A percentile compares a stretch with the other conserved stretches of the same genome.
phyloP scores from a whole-genome alignment of 208 protist genomes.

The Wallacemonas sp. region DNA sequence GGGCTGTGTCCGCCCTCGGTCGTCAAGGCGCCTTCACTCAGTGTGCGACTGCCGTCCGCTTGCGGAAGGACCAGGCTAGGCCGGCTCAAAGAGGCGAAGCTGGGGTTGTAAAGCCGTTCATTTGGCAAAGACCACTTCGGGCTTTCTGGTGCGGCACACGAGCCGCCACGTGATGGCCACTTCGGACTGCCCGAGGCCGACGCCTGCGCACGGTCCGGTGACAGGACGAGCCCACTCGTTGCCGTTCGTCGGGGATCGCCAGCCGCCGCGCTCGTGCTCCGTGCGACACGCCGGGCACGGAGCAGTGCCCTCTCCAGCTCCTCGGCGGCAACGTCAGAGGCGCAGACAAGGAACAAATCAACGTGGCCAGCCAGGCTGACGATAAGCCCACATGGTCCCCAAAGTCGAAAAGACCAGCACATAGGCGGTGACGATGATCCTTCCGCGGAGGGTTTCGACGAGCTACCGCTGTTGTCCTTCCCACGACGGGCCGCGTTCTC shows the following conservation, averaged over 20 bases:
- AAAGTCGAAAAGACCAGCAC: conserved; percentile 36
- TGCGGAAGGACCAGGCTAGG: too few species aligned
- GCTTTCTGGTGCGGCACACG: background rate
- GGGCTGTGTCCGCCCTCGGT: too few species aligned
- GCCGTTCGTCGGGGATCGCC: too few species aligned
- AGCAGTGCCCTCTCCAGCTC: background rate
- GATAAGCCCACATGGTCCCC: conserved; percentile 33
- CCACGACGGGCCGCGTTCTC: background rate
- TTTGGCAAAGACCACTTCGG: background rate
- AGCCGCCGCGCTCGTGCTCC: too few species aligned
- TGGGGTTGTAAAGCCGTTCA: background rate
- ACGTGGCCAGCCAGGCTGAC: conserved; percentile 23
- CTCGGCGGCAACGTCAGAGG: background rate
- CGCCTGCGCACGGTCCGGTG: too few species aligned
- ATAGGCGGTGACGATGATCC: background rate
- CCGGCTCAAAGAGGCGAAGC: background rate
- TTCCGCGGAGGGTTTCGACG: background rate
- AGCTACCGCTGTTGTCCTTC: background rate
- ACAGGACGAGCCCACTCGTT: too few species aligned
- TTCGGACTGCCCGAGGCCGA: too few species aligned
- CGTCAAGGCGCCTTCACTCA: too few species aligned
- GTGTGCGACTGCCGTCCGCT: too few species aligned
- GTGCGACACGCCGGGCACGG: background rate
- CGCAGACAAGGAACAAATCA: conserved; percentile 31
- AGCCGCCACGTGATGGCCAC: too few species aligned